Base-by-base conservation (phyloP, 495 filamentous ascomycete genomes). In the Penicillium cinerascens region DNA sequence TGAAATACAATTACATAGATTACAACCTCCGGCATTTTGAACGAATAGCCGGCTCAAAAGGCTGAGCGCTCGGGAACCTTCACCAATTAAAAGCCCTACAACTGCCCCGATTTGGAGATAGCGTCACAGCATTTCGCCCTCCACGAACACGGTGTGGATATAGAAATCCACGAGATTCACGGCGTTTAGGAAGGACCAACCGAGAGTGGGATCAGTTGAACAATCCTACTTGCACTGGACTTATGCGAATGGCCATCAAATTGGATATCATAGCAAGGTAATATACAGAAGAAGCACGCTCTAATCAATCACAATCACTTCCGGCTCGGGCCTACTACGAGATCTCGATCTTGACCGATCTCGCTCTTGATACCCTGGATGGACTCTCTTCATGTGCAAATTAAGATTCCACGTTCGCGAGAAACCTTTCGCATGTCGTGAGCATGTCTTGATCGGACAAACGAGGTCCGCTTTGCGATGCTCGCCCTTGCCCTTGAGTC, bases 391-490 rank as follows among this genome's bases (percentile, higher is more conserved):
- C 51, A 75, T 47, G 54, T 75, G 72, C 17, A 64, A 58, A 44
- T 69, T 74, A 22, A 75, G 60, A 59, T 75, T 74, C 71, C 71
- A 74, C 15, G 26, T 51, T 13, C 72, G 68, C 2, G 71, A 66
- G 40, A 75, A 75, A 0, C 69, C 69, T 25, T 70, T 49, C 6
- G 20, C 40, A 49, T 71, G 66, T 41, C 69, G 65, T 11, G 21
- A 25, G 47, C 72, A 75, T 0, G 13, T 46, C 33, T 27, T 54
- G 8, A 74, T 22, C 0, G 70, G 72, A 37, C 72, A 75, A 8
- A 73, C 16, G 21, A 73, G n/a, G 38, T 67, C 62, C 2, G 42
- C 33, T 42, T 68, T 68, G 0, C 65, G 61, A 48, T 74, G 60
- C 16, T 52, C 29, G 5, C 66, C 67, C 36, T 68, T 69, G 35